Base-by-base conservation (phyloP, 257 asterid genomes). In the Nicotiana benthamiana region DNA sequence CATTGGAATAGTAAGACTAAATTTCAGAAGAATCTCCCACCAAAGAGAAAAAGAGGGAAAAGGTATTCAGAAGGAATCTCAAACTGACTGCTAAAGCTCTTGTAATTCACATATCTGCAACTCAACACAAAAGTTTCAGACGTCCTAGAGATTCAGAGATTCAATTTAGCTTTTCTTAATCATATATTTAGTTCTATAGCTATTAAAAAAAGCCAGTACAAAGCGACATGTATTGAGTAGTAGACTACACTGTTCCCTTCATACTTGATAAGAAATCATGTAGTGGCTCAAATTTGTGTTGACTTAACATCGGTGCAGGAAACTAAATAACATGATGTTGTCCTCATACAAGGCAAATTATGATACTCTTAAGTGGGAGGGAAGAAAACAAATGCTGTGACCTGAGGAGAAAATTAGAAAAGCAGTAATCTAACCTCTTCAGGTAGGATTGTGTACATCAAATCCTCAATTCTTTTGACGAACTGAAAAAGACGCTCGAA, bases 401-500 rank as follows among this genome's bases (percentile, higher is more conserved):
- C 24, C 68, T 3, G 61, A 13, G 61, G 77, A 13, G 40, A 72
- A 46, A 15, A 30, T 6, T 72, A 72, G 59, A 16, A 26, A 56
- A 43, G 2, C 51, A 24, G 43, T 15, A 74, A 26, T 3, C 79
- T 85, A 51, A 92, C 99, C 99, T 96, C 99, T 90, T 96, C 99
- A 77, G 97, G 92, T 0, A 89, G 65, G 77, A 85, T 86, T 26
- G 93, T 89, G 90, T 79, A 80, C 84, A 90, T 87, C 60, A 90
- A 83, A 82, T 96, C 99, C 97, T 96, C 99, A 78, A 96, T 92
- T 88, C 86, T 94, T 79, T 96, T 92, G 77, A 97, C 98, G 83
- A 96, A 92, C 84, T 90, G 96, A 91, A 96, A 96, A 70, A 96
- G 91, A 59, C 93, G 83, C 83, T 96, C 99, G 83, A 96, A 96